These are phyloP conservation scores for Pestalotiopsis fici DNA, from an alignment of 2,329 filamentous ascomycete species.

Conservation along the genomic window DNA sequence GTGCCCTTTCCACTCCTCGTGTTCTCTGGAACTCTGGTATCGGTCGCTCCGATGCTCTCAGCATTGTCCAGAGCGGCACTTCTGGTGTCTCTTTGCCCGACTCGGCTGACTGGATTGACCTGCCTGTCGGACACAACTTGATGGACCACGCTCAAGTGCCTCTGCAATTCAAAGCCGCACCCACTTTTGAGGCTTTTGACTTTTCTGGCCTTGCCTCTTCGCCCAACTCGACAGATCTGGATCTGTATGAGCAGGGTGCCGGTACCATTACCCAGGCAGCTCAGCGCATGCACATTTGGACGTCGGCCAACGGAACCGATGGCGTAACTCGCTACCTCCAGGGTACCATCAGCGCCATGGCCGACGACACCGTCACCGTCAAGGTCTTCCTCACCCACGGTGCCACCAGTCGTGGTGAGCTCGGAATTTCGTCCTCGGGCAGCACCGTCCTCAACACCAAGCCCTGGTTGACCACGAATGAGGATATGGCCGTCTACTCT, in stretches of 20 bases:
- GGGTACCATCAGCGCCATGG: slow-evolving; percentile 2
- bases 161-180: neutral
- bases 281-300: slow-evolving; percentile 8
- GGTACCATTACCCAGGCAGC: slow-evolving; percentile 4
- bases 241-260: neutral
- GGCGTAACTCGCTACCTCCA: slow-evolving; percentile 7
- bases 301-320: neutral
- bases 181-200: neutral
- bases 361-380: neutral
- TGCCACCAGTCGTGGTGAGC: neutral
- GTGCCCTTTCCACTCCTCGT: slow-evolving; percentile 4
- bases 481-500: neutral
- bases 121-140: slow-evolving; percentile 4
- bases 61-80: slow-evolving; percentile 1
- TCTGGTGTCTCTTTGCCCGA: neutral
- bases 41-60: slow-evolving; percentile 4
- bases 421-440: neutral
- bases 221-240: neutral
- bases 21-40: slow-evolving; percentile 7
- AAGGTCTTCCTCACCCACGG: slow-evolving; percentile 3
- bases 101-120: slow-evolving; percentile 1
- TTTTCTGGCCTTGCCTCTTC: neutral
- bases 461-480: neutral
- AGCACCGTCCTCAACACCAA: neutral
- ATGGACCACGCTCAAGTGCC: neutral